phyloP scores from a whole-genome alignment of 345 rosid genomes.

The Aurinia saxatilis region DNA sequence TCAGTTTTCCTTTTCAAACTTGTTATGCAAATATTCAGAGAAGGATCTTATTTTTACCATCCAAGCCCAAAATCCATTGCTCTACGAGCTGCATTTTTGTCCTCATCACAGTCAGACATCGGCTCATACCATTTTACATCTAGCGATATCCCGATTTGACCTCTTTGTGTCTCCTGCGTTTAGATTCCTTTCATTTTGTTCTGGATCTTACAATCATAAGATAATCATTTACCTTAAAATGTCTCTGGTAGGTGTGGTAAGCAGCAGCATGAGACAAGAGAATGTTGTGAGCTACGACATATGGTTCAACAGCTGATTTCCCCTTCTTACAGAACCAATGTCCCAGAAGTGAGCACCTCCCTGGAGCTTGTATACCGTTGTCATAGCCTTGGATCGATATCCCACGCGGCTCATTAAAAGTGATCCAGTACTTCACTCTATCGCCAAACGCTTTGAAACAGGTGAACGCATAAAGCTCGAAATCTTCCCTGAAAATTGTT shows the following conservation, averaged over 20 bases:
- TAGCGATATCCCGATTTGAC: constrained; percentile 63
- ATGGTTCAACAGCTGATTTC: constrained; percentile 71
- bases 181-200: background rate
- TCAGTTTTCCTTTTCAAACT: background rate
- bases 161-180: constrained; percentile 58
- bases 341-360: constrained; percentile 81
- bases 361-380: constrained; percentile 89
- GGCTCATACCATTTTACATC: constrained; percentile 91
- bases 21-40: background rate
- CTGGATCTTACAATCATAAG: background rate
- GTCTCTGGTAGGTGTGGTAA: constrained; percentile 48
- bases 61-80: constrained; percentile 80
- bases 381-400: constrained; percentile 84
- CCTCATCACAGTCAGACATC: constrained; percentile 56
- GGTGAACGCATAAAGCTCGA: constrained; percentile 61
- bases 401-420: constrained; percentile 90
- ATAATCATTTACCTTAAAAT: constrained; percentile 53
- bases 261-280: constrained; percentile 80
- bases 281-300: constrained; percentile 77
- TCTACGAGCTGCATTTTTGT: constrained; percentile 71
- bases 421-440: constrained; percentile 84
- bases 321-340: constrained; percentile 65
- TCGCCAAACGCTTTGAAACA: constrained; percentile 85
- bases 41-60: constrained; percentile 41
- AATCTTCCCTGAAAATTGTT: constrained; percentile 50